Conservation (phyloP, 2,329 filamentous ascomycete genomes). For the Fusarium sp. region DNA sequence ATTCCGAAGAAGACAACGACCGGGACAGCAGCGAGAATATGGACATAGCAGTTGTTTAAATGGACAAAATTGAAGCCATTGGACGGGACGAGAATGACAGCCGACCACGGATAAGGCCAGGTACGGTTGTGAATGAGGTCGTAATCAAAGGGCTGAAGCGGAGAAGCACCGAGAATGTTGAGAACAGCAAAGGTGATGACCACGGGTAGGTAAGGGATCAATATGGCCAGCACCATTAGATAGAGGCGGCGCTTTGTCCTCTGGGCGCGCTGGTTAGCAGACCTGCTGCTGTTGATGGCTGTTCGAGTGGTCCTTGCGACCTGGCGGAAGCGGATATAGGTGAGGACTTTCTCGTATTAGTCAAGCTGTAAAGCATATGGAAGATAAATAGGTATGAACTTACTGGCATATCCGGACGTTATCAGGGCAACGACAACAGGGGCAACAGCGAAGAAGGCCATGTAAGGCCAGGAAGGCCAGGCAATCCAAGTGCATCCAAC, state of each 20-base stretch:
- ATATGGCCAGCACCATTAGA: constrained; percentile 64
- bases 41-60: constrained; percentile 62
- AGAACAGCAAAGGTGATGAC: constrained; percentile 54
- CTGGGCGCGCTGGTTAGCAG: constrained; percentile 57
- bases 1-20: constrained; percentile 68
- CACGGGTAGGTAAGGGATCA: constrained; percentile 64
- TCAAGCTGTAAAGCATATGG: background rate
- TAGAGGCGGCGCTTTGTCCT: constrained; percentile 66
- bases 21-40: constrained; percentile 59
- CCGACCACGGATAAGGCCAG: constrained; percentile 58
- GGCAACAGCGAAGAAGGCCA: constrained; percentile 62
- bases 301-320: constrained; percentile 57
- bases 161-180: constrained; percentile 54
- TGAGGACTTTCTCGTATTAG: constrained; percentile 52
- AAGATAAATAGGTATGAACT: constrained; percentile 43
- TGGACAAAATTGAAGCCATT: constrained; percentile 53
- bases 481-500: constrained; percentile 61
- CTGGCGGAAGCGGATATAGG: constrained; percentile 61
- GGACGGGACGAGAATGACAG: constrained; percentile 60
- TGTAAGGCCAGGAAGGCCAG: constrained; percentile 59
- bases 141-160: constrained; percentile 56
- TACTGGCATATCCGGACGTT: constrained; percentile 62
- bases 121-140: constrained; percentile 54
- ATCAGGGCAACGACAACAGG: constrained; percentile 57
- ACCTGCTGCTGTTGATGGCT: constrained; percentile 55